These are phyloP conservation scores for Metschnikowia colocasiae DNA, from an alignment of 805 yeast species.

Conservation along the genomic window DNA sequence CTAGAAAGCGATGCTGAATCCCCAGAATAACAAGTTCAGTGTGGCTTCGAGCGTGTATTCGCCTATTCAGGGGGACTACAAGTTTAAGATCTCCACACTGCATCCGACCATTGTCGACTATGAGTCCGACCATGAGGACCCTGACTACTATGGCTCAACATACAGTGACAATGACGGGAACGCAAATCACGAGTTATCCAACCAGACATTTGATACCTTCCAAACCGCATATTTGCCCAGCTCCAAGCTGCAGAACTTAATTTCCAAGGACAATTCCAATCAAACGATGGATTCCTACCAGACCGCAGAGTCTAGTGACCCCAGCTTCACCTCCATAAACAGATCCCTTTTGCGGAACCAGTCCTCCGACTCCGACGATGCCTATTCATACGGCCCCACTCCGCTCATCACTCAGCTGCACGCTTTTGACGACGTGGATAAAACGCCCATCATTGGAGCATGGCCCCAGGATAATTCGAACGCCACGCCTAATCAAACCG, in stretches of 20 bases:
- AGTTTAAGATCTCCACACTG: constrained; percentile 8
- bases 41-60: constrained; percentile 35
- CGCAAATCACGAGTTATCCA: neutral
- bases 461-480: constrained; percentile 9
- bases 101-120: constrained; percentile 17
- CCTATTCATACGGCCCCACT: constrained; percentile 29
- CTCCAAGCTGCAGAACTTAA: neutral
- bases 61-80: constrained; percentile 22
- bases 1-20: neutral
- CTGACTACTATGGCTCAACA: constrained; percentile 6
- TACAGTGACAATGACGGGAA: neutral
- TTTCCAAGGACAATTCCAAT: constrained; percentile 9
- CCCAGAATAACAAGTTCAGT: constrained; percentile 17
- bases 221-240: neutral
- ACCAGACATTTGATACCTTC: constrained; percentile 1
- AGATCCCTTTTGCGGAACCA: constrained; percentile 27
- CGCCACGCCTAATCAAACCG: neutral
- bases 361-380: constrained; percentile 23
- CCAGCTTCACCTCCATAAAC: constrained; percentile 35
- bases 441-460: constrained; percentile 26
- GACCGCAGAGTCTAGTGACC: constrained; percentile 26
- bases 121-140: constrained; percentile 15
- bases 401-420: constrained; percentile 24
- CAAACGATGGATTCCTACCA: constrained; percentile 27
- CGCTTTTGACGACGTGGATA: constrained; percentile 21